These are phyloP conservation scores for Iberis amara DNA, from an alignment of 441 rosid genomes.

Conservation along the genomic window DNA sequence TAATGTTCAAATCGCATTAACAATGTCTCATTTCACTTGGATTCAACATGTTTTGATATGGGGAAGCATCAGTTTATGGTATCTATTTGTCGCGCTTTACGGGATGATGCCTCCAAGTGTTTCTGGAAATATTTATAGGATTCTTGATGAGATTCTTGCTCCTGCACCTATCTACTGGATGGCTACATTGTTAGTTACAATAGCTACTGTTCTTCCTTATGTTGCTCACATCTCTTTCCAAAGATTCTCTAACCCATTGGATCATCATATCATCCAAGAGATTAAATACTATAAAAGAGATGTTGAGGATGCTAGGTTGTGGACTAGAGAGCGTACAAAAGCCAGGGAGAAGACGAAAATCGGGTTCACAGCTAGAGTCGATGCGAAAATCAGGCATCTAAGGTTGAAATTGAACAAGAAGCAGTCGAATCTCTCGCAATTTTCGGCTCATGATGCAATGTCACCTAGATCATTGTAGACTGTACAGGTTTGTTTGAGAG, in stretches of 20 bases:
- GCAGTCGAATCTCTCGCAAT: conserved; percentile 32
- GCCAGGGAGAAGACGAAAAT: conserved; percentile 88
- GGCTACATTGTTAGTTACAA: conserved; percentile 58
- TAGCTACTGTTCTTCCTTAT: conserved; percentile 60
- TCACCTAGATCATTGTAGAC: conserved; percentile 33
- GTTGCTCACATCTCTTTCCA: conserved; percentile 63
- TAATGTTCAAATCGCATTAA: conserved; percentile 82
- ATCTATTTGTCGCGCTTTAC: conserved; percentile 55
- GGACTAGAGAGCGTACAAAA: conserved; percentile 79
- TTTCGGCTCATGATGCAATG: conserved; percentile 24
- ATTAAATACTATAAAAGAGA: conserved; percentile 77
- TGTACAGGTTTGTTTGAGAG: conserved; percentile 36
- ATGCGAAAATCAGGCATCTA: conserved; percentile 75
- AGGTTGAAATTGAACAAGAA: conserved; percentile 62
- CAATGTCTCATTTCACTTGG: conserved; percentile 95
- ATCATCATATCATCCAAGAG: conserved; percentile 95
- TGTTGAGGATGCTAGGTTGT: conserved; percentile 61
- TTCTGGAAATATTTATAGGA: conserved; percentile 56
- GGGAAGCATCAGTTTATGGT: conserved; percentile 83
- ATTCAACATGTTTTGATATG: conserved; percentile 79
- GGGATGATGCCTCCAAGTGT: conserved; percentile 59
- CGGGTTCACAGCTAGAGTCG: conserved; percentile 77
- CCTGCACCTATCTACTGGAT: conserved; percentile 76
- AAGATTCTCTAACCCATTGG: conserved; percentile 74
- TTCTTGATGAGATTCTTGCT: conserved; percentile 71